phyloP scores from a whole-genome alignment of 139 green algal genomes.

The Astrephomene gubernaculifera region DNA sequence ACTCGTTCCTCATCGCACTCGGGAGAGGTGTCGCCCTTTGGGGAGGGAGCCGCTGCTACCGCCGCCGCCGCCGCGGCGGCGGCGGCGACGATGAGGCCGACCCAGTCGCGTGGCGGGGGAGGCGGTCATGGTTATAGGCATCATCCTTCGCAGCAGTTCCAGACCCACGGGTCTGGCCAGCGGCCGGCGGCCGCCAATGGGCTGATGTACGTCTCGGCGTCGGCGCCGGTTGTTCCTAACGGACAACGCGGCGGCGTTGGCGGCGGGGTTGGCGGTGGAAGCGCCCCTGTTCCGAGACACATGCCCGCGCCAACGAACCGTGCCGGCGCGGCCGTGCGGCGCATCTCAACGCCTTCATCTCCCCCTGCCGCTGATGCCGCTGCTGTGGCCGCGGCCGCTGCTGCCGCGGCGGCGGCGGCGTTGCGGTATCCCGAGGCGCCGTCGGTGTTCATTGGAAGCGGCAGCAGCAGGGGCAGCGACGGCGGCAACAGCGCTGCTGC shows the following conservation, averaged over 20 bases:
- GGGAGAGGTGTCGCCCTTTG: no score
- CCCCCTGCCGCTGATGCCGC: not conserved
- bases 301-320: conserved; percentile 41
- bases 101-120: no score
- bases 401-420: not conserved
- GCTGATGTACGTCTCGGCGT: no score
- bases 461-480: not conserved
- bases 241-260: not conserved
- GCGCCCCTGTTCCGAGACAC: not conserved
- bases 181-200: no score
- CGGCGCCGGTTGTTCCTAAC: not conserved
- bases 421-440: not conserved
- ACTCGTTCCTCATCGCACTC: no score
- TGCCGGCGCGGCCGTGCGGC: not conserved
- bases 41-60: no score
- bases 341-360: conserved; percentile 25
- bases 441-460: not conserved
- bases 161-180: no score
- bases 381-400: not conserved
- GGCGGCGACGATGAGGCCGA: no score
- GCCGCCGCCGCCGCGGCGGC: no score
- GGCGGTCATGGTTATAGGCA: no score
- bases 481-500: conserved; percentile 5
- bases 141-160: no score
- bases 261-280: not conserved